Base-by-base conservation (phyloP, 805 yeast genomes). In the Pichia ethanolica region DNA sequence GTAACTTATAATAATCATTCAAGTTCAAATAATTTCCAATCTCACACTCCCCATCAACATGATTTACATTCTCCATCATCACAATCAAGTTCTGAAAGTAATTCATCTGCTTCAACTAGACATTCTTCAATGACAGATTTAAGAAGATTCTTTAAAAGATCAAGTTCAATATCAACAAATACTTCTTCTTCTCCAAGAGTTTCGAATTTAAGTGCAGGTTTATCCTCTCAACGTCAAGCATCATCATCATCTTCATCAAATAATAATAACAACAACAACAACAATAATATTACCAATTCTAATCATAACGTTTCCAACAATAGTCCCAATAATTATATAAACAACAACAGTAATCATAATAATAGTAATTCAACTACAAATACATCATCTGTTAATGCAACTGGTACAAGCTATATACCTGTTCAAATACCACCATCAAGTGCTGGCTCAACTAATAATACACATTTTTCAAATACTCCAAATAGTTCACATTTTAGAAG, bases 71-170 rank as follows among this genome's bases (percentile, higher is more conserved):
- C 66, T 5, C 67, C 68, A 2, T 60, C 67, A 2, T 63, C 66
- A 13, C 64, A 61, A 37, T 62, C 65, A 38, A 61, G 66, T 42
- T 32, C 51, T 10, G 68, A 64, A 35, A 58, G 63, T 47, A 11
- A 38, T 48, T 36, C 56, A 10, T 52, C 75, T 3, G 33, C 13
- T 20, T 67, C 75, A 10, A 71, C 85, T 3, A 75, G 85, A 53
- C 90, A 85, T 64, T 81, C 86, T 42, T 84, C 90, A 7, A 84
- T 86, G 83, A 89, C 86, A 14, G 86, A 85, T 62, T 65, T 86
- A 59, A 81, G 85, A 59, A 71, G 89, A 44, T 85, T 86, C 59
- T 86, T 86, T 71, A 83, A 79, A 53, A 74, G 76, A 49, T 61
- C 71, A 8, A 56, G 58, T 5, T 42, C 63, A 5, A 44, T 53